These are phyloP conservation scores for Ascochyta viciae-villosae DNA, from an alignment of 2,329 filamentous ascomycete species.

Conservation along the genomic window DNA sequence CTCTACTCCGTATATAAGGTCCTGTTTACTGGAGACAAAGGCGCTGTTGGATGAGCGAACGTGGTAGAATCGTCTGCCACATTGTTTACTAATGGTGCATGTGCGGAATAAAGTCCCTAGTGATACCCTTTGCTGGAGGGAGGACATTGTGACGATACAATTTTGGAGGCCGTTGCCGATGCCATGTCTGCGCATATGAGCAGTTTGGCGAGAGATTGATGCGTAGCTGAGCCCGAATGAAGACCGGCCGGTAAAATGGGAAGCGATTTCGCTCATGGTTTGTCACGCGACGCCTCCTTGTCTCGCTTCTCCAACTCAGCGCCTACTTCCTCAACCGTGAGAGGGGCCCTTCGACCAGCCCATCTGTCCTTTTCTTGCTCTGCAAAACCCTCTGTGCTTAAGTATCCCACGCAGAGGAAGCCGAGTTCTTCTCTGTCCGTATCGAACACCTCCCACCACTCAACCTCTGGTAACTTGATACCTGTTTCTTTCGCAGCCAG, in stretches of 20 bases:
- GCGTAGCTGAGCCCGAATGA: not conserved
- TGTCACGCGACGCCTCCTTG: constrained; percentile 3
- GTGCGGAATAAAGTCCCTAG: not conserved
- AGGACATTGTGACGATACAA: not conserved
- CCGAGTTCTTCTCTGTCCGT: constrained; percentile 93
- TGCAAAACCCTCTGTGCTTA: constrained; percentile 77
- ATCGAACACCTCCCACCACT: constrained; percentile 99
- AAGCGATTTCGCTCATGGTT: not conserved
- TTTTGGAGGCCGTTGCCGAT: not conserved
- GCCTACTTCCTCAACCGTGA: constrained; percentile 66
- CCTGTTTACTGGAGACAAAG: constrained; percentile 7
- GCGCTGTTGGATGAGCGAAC: not conserved
- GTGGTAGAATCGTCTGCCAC: not conserved
- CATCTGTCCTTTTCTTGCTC: constrained; percentile 65
- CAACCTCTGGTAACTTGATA: constrained; percentile 78
- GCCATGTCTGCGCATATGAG: not conserved
- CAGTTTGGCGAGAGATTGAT: too few species aligned
- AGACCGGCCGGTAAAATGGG: not conserved
- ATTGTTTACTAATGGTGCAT: not conserved
- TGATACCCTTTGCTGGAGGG: not conserved
- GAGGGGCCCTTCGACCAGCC: constrained; percentile 59
- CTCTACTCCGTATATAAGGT: not conserved
- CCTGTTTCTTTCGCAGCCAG: constrained; percentile 80
- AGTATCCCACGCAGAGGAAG: constrained; percentile 85
- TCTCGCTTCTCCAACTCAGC: constrained; percentile 64